Conservation (phyloP, 148 eudicot genomes). For the Chenopodium album region DNA sequence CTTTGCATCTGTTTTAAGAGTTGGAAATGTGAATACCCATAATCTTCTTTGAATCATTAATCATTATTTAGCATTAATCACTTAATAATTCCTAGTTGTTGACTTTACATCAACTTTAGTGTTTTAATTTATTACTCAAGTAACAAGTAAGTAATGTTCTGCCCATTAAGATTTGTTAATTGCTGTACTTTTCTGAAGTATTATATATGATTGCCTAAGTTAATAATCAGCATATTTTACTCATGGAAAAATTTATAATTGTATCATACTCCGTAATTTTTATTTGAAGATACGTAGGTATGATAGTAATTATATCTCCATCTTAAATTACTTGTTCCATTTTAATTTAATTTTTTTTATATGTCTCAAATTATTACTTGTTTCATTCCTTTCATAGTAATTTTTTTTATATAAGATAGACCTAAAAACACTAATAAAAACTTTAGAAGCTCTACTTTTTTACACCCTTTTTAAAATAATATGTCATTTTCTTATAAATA, state of each 20-base stretch:
- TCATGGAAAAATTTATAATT: background rate
- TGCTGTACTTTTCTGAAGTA: background rate
- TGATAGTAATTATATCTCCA: too few species aligned
- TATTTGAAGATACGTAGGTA: too few species aligned
- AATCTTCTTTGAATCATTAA: background rate
- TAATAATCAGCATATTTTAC: background rate
- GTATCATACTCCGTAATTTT: background rate
- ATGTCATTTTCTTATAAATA: too few species aligned
- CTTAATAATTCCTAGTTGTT: slow-evolving; percentile 20
- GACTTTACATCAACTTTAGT: slow-evolving; percentile 22
- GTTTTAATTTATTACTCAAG: background rate
- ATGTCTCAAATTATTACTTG: too few species aligned
- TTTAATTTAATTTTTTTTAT: too few species aligned
- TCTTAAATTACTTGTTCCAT: too few species aligned
- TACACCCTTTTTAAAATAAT: too few species aligned
- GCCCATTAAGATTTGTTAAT: background rate
- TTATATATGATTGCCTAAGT: background rate
- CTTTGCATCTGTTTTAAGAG: slow-evolving; percentile 25
- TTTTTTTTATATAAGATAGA: too few species aligned
- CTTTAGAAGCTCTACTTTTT: too few species aligned
- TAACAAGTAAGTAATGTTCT: background rate
- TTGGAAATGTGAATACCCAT: background rate
- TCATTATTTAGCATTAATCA: background rate
- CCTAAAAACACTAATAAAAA: too few species aligned
- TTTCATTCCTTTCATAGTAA: too few species aligned